Base-by-base conservation (phyloP, 495 filamentous ascomycete genomes). In the Penicillium cinerascens region DNA sequence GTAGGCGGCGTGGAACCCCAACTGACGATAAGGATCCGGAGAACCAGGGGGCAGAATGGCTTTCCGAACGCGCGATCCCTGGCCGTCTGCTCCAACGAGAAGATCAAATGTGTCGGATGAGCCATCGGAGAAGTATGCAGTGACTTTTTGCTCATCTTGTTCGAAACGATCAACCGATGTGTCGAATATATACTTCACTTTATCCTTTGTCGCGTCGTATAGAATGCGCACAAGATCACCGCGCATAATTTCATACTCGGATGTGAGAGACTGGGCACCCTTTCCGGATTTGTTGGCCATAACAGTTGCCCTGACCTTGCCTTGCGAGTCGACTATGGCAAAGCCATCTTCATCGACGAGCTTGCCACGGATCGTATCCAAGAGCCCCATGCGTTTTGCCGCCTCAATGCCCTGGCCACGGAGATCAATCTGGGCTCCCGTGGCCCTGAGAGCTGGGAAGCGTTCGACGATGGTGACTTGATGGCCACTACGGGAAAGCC, bases 41-140 rank as follows among this genome's bases (percentile, higher is more conserved):
- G 51, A 33, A 22, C 47, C 50, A 26, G 67, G 59, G 5, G 66
- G 51, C 29, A 75, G 58, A 18, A 74, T 65, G 6, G 44, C 56
- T 10, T 55, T 54, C 27, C 78, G 68, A 16, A 72, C 71, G 1
- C 56, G 54, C 1, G 79, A 81, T 6, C 69, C 64, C n/a, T 72
- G 56, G 2, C 80, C 79, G 54, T 82, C 79, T 3, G 75, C 74
- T 3, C 66, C 78, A 20, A 82, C 70, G 0, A 81, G 48, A 6
- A 81, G 47, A 59, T 83, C 79, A 51, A 67, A 83, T 15, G 51
- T 66, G 21, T 62, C 62, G 10, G 36, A 52, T 9, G 51, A 52
- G 4, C 72, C 72, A 47, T 76, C 69, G 4, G 60, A 61, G 51
- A 81, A 74, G 8, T 39, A 39, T 6, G 72, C 77, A 6, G 52